phyloP scores from a whole-genome alignment of 306 rosid species.

The Cajanus cajan region DNA sequence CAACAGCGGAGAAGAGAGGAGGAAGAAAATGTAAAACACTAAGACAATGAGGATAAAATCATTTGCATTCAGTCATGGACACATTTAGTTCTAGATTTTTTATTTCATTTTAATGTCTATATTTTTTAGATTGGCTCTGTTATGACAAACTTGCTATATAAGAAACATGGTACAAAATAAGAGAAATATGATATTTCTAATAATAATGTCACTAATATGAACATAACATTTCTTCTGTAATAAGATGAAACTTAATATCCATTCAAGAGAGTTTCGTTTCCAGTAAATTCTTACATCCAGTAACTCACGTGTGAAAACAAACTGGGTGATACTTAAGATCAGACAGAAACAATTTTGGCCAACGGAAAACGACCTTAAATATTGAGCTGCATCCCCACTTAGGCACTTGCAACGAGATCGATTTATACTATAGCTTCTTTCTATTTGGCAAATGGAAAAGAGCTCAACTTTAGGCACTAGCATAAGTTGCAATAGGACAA shows the following conservation, averaged over 20 bases:
- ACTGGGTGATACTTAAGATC: background rate
- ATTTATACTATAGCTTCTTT: conserved; percentile 4
- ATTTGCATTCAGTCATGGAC: conserved; percentile 1
- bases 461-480: conserved; percentile 17
- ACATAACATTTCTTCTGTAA: background rate
- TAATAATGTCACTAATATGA: background rate
- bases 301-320: background rate
- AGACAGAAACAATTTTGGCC: background rate
- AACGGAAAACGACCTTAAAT: background rate
- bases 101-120: background rate
- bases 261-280: background rate
- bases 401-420: background rate
- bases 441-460: background rate
- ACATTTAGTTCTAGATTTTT: conserved; percentile 4
- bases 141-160: background rate
- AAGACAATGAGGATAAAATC: background rate
- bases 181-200: background rate
- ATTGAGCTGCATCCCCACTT: background rate
- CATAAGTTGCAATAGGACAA: conserved; percentile 20
- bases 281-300: background rate
- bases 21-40: conserved; percentile 11
- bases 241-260: conserved; percentile 1
- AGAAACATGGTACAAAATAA: background rate
- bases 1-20: background rate
- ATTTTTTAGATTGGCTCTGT: background rate